Base-by-base conservation (phyloP, 352 stramenopile genomes). In the Pythium coloratum region DNA sequence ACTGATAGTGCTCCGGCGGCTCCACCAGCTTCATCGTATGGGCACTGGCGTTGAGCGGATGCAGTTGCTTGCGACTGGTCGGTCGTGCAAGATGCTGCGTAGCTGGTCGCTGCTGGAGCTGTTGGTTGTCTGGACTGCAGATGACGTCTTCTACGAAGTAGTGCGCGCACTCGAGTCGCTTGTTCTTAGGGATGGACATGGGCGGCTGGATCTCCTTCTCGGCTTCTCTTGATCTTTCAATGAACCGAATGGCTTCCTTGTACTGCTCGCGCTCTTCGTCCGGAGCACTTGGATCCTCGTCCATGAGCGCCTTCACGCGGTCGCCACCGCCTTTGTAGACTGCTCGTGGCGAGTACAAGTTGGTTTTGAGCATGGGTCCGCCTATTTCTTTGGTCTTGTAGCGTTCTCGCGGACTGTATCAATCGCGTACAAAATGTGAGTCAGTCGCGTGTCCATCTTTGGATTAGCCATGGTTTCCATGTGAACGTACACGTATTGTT, bases 191-290 rank as follows among this genome's bases (percentile, higher is more conserved):
- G 40, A 90, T 77, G 16, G 72, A 65, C 75, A 92, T 82, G 1
- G 84, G 81, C 44, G 75, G 75, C 26, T 92, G 84, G 33, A 92
- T 84, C 57, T 92, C 81, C 55, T 90, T 92, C 57, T 78, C 61
- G 58, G 88, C 89, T 33, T 81, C 77, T 16, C 81, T 78, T 10
- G 72, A 73, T 63, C 82, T 85, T 65, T 84, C 78, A 24, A 90
- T 81, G 59, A 80, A 86, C 51, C 74, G 56, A 61, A 82, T 81
- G 36, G 76, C 80, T 57, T 73, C 56, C 12, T 64, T 57, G 72
- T 83, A 86, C 44, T 80, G 66, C n/a, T 92, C 80, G 16, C 75
- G 63, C 44, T 65, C 63, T 20, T 63, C 49, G 20, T 67, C 49
- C 12, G 51, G 47, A 7, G 51, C n/a, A 6, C 30, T 66, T 16